A percentile compares a stretch with the other conserved stretches of the same genome.
phyloP scores from a whole-genome alignment of 805 yeast species.

The Hanseniaspora pseudoguilliermondii region DNA sequence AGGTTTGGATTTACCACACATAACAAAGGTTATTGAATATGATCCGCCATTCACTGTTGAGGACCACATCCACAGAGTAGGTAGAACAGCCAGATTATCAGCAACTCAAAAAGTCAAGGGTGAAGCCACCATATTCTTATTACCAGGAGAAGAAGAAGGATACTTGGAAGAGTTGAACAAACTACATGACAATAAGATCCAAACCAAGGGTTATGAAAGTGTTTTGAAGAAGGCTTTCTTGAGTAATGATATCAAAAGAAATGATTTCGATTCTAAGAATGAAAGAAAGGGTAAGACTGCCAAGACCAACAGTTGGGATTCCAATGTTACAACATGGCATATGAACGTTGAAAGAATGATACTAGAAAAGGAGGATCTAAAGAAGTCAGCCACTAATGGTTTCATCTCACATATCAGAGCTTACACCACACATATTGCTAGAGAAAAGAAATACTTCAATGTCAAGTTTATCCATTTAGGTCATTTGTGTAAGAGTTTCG shows the following conservation, averaged over 20 bases:
- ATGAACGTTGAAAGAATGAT: conserved; percentile 80
- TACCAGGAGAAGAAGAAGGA: conserved; percentile 84
- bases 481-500: conserved; percentile 90
- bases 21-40: conserved; percentile 75
- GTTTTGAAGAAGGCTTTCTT: conserved; percentile 28
- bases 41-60: conserved; percentile 93
- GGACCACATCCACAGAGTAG: conserved; percentile 92
- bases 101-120: conserved; percentile 38
- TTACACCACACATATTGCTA: conserved; percentile 80
- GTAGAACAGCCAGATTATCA: conserved; percentile 98
- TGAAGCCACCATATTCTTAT: conserved; percentile 57
- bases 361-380: conserved; percentile 48
- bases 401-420: conserved; percentile 87
- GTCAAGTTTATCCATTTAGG: conserved; percentile 80
- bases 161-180: conserved; percentile 52
- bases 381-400: conserved; percentile 61
- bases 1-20: conserved; percentile 83
- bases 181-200: conserved; percentile 45
- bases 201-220: conserved; percentile 38
- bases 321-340: conserved; percentile 94
- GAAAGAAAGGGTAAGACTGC: conserved; percentile 19
- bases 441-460: conserved; percentile 70
- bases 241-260: conserved; percentile 23
- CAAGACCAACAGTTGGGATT: conserved; percentile 54
- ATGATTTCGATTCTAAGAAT: conserved; percentile 19